These are phyloP conservation scores for Microsporum audouinii DNA, from an alignment of 2,329 filamentous ascomycete genomes.

Conservation along the genomic window DNA sequence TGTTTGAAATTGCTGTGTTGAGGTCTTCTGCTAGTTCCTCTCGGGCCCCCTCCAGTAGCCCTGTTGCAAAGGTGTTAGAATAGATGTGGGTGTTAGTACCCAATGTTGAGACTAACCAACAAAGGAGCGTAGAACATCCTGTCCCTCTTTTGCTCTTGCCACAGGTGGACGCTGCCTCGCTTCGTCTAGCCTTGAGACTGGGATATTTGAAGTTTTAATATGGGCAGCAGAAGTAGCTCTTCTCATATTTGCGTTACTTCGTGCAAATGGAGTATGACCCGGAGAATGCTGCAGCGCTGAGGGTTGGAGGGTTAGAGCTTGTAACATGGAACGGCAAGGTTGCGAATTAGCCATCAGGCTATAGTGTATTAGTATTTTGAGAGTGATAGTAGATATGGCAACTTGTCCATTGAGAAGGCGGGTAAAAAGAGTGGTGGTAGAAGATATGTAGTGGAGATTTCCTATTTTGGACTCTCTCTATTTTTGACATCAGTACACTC, in stretches of 20 bases:
- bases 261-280: neutral
- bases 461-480: neutral
- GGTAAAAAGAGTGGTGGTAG: neutral
- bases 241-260: neutral
- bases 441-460: neutral
- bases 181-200: neutral
- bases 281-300: neutral
- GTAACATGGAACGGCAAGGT: neutral
- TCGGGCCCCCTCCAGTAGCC: conserved; percentile 10
- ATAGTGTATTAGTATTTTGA: too few relatives aligned
- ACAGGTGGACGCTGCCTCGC: neutral
- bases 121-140: neutral
- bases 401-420: neutral
- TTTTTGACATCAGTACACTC: too few relatives aligned
- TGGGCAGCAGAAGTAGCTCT: neutral
- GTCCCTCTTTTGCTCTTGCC: neutral
- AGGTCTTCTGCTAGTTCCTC: conserved; percentile 11
- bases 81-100: neutral
- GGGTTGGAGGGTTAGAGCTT: neutral
- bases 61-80: conserved; percentile 4
- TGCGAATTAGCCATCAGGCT: neutral
- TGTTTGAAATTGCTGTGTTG: conserved; percentile 7
- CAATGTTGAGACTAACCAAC: neutral
- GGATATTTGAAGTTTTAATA: neutral
- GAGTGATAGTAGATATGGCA: neutral